A percentile compares a stretch with the other conserved stretches of the same genome.
Conservation (phyloP, 2,329 filamentous ascomycete genomes). For the Neonectria ditissima region DNA sequence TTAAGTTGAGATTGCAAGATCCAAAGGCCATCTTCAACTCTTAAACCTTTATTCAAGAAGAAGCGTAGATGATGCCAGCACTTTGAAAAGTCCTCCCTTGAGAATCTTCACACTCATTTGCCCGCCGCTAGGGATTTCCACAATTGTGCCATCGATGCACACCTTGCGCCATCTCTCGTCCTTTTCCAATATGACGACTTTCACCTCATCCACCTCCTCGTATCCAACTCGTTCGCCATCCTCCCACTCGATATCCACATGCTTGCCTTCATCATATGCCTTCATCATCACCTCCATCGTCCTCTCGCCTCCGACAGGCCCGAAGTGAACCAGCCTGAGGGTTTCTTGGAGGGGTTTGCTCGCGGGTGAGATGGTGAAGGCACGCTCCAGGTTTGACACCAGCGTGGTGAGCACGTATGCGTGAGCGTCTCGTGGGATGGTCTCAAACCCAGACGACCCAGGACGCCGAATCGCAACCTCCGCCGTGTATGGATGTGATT, state of each 20-base stretch:
- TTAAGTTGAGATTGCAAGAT: neutral
- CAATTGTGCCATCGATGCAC: conserved; percentile 92
- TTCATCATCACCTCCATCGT: conserved; percentile 82
- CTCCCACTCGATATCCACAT: conserved; percentile 63
- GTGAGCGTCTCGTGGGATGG: conserved; percentile 63
- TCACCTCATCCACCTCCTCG: conserved; percentile 74
- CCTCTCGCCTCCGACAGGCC: conserved; percentile 70
- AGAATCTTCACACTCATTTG: conserved; percentile 74
- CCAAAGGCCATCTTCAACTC: neutral
- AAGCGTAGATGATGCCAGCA: conserved; percentile 56
- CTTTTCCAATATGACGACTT: conserved; percentile 74
- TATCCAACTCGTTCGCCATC: conserved; percentile 76
- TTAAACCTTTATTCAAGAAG: neutral
- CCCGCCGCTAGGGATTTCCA: conserved; percentile 77
- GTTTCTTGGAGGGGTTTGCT: conserved; percentile 77
- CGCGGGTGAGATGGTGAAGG: conserved; percentile 83
- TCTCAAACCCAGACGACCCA: conserved; percentile 31
- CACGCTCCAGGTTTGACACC: conserved; percentile 84
- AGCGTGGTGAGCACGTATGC: conserved; percentile 82
- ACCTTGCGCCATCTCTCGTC: conserved; percentile 84
- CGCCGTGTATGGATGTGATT: conserved; percentile 64
- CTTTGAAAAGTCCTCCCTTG: conserved; percentile 53
- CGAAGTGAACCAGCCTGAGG: conserved; percentile 81
- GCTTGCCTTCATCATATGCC: conserved; percentile 69
- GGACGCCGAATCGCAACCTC: conserved; percentile 51